Base-by-base conservation (phyloP, 2,329 filamentous ascomycete species). In the Aspergillus unguis region DNA sequence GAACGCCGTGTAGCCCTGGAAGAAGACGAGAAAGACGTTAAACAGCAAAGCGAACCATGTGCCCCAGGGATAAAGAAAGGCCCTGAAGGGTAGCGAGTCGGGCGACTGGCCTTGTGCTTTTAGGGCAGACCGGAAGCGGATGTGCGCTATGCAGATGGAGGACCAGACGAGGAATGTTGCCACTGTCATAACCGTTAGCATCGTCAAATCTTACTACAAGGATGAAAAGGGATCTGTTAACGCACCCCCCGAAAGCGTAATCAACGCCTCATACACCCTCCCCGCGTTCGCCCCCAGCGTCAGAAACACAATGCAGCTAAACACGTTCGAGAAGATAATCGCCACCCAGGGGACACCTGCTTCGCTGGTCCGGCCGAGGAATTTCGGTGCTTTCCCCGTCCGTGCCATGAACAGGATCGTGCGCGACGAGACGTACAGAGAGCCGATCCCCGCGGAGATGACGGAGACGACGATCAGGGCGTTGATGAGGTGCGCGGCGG, bases 361-460 rank as follows among this genome's bases (percentile, higher is more conserved):
- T 26, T 73, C 74, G 66, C 86, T 83, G 2, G 87, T 89, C 68
- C 80, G 82, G 38, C 85, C 85, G 1, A 92, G 75, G 61, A 92
- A 80, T 23, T 71, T 74, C 0, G 88, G 88, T 0, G 88, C 88
- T 68, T 88, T 89, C 43, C 82, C 77, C 41, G 84, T 83, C 61
- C 88, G 85, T 0, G 86, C 86, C 83, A 92, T 88, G 73, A 84
- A 90, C 0, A 91, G 73, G 1, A 92, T 71, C 0, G 87, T 91
- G 25, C 88, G 82, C 3, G 85, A 88, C 41, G 84, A 84, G 59
- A 92, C 88, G 67, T 91, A 92, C 56, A 92, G 86, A 6, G 85
- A 87, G 48, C 82, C 85, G 71, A 92, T 92, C 60, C 86, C 81
- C 17, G 87, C 86, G 0, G 80, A 85, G 35, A 90, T 75, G 50